Evolutionary conservation across 2,329 filamentous ascomycete species (phyloP).

Genomic region (Dothiorella sarmentorum): DNA sequence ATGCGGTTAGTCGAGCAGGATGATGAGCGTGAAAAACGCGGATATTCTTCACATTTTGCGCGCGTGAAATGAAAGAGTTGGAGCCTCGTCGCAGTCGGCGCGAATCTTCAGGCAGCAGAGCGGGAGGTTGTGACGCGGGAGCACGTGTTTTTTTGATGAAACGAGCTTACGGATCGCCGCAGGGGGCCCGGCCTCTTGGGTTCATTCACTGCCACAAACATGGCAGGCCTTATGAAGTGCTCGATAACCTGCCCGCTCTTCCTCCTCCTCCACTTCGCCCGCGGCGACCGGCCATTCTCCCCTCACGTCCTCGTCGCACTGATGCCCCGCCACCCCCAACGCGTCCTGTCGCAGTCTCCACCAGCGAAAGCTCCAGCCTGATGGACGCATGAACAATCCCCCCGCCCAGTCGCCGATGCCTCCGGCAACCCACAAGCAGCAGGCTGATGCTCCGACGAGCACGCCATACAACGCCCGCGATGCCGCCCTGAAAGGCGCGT

Average conservation of each 20-base stretch:
- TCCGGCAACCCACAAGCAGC: constrained; percentile 29
- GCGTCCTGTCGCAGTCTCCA: not conserved
- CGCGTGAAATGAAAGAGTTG: not conserved
- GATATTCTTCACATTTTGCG: not conserved
- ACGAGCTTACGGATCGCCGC: not conserved
- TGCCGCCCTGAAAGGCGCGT: constrained; percentile 50
- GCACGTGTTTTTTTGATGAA: constrained; percentile 4
- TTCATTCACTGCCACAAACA: not conserved
- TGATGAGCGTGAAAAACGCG: not conserved
- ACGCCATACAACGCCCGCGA: constrained; percentile 37
- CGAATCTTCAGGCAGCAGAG: constrained; percentile 2
- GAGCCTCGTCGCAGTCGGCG: not conserved
- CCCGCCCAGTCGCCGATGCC: constrained; percentile 28
- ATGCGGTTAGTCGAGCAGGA: not conserved
- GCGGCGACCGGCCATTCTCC: not conserved
- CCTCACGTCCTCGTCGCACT: not conserved
- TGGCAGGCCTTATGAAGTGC: no score
- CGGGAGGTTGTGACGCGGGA: not conserved
- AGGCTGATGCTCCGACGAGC: constrained; percentile 34
- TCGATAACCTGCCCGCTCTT: no score
- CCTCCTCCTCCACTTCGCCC: not conserved
- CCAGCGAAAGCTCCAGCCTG: constrained; percentile 20
- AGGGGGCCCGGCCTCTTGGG: not conserved
- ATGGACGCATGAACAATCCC: constrained; percentile 39
- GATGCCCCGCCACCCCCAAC: not conserved